Evolutionary conservation across 2,329 filamentous ascomycete genomes (phyloP), one percentile per base, ranked within the genome.

Genomic region (Calonectria hawksworthii): DNA sequence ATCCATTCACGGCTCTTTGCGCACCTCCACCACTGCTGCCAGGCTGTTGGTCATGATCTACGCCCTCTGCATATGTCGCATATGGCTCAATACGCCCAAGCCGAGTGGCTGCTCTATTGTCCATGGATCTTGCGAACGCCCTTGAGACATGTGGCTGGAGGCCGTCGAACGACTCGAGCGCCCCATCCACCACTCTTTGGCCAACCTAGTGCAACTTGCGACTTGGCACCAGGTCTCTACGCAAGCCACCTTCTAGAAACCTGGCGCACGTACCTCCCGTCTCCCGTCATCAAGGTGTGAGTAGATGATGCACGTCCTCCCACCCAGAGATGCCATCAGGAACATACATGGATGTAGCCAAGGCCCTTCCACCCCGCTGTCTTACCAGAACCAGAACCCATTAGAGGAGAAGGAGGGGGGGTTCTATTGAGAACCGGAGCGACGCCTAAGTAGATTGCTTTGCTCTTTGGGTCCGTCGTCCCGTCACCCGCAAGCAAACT

Each of bases 171-270:
- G 23, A 54, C 66, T 47, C 23, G n/a, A 9, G 59, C 30, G 38
- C 68, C 52, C 56, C 63, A 32, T 70, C 66, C 28, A 56, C 32
- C 56, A 44, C 51, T 73, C 63, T 50, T 38, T 52, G 70, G 51
- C 51, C 67, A 56, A 51, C 63, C 71, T 54, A 54, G 67, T 64
- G 50, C 41, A 30, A 63, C 70, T 63, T 67, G 70, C 61, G 50
- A 72, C 64, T 61, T 61, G 34, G 44, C 30, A 47, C 63, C 38
- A 41, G 28, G 36, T 30, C 30, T 50, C 52, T 44, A 36, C 36
- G 28, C 61, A 68, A 72, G 61, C 66, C 65, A 32, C 59, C 65
- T 78, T 79, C 77, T 72, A 76, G 78, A 80, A 79, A 73, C 65
- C 70, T 68, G 16, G 41, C 68, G 72, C 76, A 77, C 75, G 72